Percentiles rank a stretch among this genome's conserved stretches.
Conservation (phyloP, 1,284 basidiomycete genomes). For the Ustilago vetiveriae region DNA sequence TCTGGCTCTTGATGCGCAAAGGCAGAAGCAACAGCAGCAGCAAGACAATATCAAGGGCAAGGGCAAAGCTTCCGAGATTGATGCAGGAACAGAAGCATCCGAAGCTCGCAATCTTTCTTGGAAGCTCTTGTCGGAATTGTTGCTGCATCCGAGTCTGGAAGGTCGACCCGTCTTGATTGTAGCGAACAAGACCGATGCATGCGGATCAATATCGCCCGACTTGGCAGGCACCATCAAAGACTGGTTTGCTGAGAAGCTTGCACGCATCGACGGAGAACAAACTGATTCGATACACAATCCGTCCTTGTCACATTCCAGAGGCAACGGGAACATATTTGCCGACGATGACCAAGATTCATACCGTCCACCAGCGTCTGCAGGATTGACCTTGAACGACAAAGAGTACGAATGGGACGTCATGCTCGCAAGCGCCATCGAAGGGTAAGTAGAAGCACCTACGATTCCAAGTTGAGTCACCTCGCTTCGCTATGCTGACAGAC, state of each 20-base stretch:
- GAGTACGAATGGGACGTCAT: slow-evolving; percentile 47
- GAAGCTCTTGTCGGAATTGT: slow-evolving; percentile 30
- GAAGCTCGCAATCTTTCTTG: slow-evolving; percentile 21
- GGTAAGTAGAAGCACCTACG: slow-evolving; percentile 23
- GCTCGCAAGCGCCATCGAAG: slow-evolving; percentile 32
- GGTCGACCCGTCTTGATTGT: slow-evolving; percentile 31
- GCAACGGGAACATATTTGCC: slow-evolving; percentile 25
- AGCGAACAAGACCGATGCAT: slow-evolving; percentile 33
- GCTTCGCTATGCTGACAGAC: too few species aligned
- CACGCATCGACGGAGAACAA: slow-evolving; percentile 16
- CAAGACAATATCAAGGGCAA: slow-evolving; percentile 18
- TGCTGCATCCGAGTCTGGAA: slow-evolving; percentile 41
- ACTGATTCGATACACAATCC: background rate
- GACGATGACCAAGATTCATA: slow-evolving; percentile 20
- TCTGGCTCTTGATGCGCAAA: slow-evolving; percentile 12
- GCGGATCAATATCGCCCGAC: slow-evolving; percentile 20
- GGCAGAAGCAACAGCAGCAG: slow-evolving; percentile 2
- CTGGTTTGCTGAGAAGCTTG: slow-evolving; percentile 34
- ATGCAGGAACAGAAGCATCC: slow-evolving; percentile 13
- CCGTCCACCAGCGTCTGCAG: slow-evolving; percentile 9
- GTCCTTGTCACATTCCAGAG: background rate
- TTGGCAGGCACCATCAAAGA: slow-evolving; percentile 18
- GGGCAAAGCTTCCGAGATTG: slow-evolving; percentile 7
- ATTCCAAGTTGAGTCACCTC: too few species aligned
- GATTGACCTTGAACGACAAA: slow-evolving; percentile 9